These are phyloP conservation scores for Avicennia marina DNA, from an alignment of 257 asterid species.

Conservation along the genomic window DNA sequence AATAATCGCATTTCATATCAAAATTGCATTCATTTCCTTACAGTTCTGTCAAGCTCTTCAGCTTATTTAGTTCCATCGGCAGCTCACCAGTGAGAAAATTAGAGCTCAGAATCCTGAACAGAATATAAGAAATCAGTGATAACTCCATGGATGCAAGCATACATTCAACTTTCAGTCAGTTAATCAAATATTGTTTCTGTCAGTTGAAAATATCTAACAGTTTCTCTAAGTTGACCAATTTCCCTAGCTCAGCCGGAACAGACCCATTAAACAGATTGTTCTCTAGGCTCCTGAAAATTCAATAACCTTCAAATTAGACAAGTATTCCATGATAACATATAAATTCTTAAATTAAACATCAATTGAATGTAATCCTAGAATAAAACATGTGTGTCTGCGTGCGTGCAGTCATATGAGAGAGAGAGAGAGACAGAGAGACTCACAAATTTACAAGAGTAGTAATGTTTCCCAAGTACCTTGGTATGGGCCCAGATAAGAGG, in stretches of 20 bases:
- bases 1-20: neutral
- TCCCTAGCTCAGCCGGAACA: slow-evolving; percentile 56
- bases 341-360: neutral
- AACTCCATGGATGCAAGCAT: slow-evolving; percentile 1
- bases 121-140: neutral
- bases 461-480: slow-evolving; percentile 49
- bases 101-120: slow-evolving; percentile 43
- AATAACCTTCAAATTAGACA: slow-evolving; percentile 9
- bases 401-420: neutral
- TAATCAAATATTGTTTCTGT: neutral
- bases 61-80: slow-evolving; percentile 38
- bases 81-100: slow-evolving; percentile 42
- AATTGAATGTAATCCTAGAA: too few species aligned
- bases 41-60: slow-evolving; percentile 41
- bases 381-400: neutral
- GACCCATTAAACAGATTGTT: slow-evolving; percentile 48
- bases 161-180: slow-evolving; percentile 4
- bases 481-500: slow-evolving; percentile 62
- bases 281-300: slow-evolving; percentile 56
- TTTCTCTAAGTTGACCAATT: slow-evolving; percentile 39
- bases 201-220: slow-evolving; percentile 31
- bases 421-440: slow-evolving; percentile 17
- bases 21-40: slow-evolving; percentile 23
- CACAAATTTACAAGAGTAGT: slow-evolving; percentile 37
- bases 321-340: slow-evolving; percentile 4